These are phyloP conservation scores for Ligustrum vulgare DNA, from an alignment of 257 asterid species.

Conservation along the genomic window DNA sequence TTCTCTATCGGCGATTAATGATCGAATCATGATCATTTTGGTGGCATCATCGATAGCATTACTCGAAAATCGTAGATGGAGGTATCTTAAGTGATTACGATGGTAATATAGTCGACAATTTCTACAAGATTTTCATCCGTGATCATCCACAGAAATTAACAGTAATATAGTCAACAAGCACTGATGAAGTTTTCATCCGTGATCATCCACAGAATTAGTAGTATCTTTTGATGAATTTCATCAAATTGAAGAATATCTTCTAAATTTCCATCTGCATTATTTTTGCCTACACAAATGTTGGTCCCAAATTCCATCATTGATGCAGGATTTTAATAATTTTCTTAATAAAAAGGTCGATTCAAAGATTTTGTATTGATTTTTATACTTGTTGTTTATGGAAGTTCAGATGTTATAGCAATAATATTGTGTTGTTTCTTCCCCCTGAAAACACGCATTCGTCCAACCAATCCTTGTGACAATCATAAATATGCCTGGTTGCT, in stretches of 20 bases:
- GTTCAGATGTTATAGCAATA: not conserved
- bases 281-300: not conserved
- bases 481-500: conserved; percentile 17
- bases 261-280: not conserved
- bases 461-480: not conserved
- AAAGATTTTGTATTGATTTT: not conserved
- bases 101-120: not conserved
- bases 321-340: not conserved
- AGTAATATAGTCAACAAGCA: not conserved
- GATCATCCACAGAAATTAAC: not conserved
- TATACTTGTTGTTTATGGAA: not conserved
- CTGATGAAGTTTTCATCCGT: not conserved
- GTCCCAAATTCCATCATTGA: not conserved
- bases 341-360: not conserved
- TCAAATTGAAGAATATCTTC: not conserved
- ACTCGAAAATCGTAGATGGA: not conserved
- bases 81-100: not conserved
- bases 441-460: not conserved
- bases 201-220: not conserved
- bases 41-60: not conserved
- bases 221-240: not conserved
- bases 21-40: not conserved
- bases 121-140: not conserved
- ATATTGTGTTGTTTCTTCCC: not conserved
- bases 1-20: not conserved